Evolutionary conservation across 2,329 filamentous ascomycete species (phyloP).

Genomic region (Tolypocladium cylindrosporum): DNA sequence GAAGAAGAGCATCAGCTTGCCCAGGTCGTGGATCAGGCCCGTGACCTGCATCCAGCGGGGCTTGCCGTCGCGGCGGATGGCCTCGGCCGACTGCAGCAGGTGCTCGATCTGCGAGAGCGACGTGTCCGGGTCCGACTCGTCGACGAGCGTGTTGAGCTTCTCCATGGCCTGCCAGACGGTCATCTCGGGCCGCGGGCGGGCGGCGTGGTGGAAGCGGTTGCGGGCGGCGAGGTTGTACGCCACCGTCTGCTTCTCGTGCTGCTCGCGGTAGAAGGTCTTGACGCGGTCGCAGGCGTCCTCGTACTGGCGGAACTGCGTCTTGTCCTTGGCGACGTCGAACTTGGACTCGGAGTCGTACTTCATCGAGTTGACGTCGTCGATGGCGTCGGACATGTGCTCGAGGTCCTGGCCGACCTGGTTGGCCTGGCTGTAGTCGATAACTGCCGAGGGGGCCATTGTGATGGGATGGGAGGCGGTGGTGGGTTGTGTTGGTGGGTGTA

Average conservation of each 20-base stretch:
- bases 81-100: slow-evolving; percentile 79
- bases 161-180: slow-evolving; percentile 87
- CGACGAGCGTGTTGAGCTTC: slow-evolving; percentile 82
- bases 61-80: slow-evolving; percentile 76
- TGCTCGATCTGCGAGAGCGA: slow-evolving; percentile 82
- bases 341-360: slow-evolving; percentile 44
- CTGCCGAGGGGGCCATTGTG: slow-evolving; percentile 17
- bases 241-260: slow-evolving; percentile 63
- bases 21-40: slow-evolving; percentile 69
- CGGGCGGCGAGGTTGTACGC: slow-evolving; percentile 79
- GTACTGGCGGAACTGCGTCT: slow-evolving; percentile 73
- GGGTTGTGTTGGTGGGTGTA: background rate
- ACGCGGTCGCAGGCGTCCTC: slow-evolving; percentile 74
- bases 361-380: slow-evolving; percentile 43
- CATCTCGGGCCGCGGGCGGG: slow-evolving; percentile 58
- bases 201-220: slow-evolving; percentile 44
- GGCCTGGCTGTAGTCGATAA: slow-evolving; percentile 7
- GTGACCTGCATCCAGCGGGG: slow-evolving; percentile 75
- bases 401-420: slow-evolving; percentile 21
- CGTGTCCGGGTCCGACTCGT: slow-evolving; percentile 87
- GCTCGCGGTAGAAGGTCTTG: slow-evolving; percentile 74
- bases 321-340: slow-evolving; percentile 69
- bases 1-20: slow-evolving; percentile 73
- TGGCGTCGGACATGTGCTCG: slow-evolving; percentile 37
- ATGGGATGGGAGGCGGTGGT: background rate